Base-by-base conservation (phyloP, 2,329 filamentous ascomycete species). In the Gaeumannomyces tritici region DNA sequence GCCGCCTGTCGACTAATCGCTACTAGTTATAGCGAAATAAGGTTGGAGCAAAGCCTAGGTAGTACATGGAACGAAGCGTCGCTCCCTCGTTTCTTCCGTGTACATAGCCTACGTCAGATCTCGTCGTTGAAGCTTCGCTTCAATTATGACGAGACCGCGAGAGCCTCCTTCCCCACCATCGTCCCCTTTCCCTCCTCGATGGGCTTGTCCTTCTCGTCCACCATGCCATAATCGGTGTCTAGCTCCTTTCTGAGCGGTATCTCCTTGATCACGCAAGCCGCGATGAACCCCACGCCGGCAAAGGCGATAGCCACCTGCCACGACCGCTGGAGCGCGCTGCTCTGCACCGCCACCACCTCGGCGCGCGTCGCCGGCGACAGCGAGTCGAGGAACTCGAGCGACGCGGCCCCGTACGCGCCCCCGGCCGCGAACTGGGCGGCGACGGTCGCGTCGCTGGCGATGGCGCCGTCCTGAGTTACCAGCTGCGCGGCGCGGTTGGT, bases 261-360 rank as follows among this genome's bases (percentile, higher is more conserved):
- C 56, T 71, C 62, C 62, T 68, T 68, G n/a, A 66, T 61, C 1
- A 71, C 4, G 12, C 64, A 57, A 1, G 64, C 65, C n/a, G 66
- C 21, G 1, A 70, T 13, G 54, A 73, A 65, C 1, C 67, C 67
- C 1, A 71, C 28, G 15, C 51, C 68, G 2, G 63, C 66, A 60
- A 74, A 71, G 2, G 62, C 69, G 55, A 73, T 69, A 1, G 69
- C 64, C 1, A 70, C 65, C 35, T 68, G 65, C 72, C 72, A 74
- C 3, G 51, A 57, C 4, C 24, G 60, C 31, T 63, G 57, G 28
- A 70, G 60, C 1, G 62, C 61, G 27, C 58, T 60, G 11, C 58
- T 63, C 2, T 68, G 62, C 2, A 69, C 66, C 12, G 60, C 64
- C 9, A 70, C 61, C 0, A 73, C 66, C 64, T 71, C 35, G 5